Base-by-base conservation (phyloP, 345 rosid genomes). In the Microthlaspi erraticum region DNA sequence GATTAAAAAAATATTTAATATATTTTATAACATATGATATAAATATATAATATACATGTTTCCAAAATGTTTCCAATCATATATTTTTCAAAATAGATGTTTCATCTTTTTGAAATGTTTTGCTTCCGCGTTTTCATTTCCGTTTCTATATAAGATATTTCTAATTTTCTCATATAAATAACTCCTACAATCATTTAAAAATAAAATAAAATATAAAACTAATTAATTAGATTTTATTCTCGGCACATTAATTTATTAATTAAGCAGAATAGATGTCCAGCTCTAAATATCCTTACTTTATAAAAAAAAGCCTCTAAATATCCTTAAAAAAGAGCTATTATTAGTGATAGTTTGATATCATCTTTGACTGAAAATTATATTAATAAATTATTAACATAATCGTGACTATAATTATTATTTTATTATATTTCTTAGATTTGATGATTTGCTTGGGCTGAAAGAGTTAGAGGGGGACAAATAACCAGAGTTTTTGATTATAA, bases 401-500 rank as follows among this genome's bases (percentile, higher is more conserved):
- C 68, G 70, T 1, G 75, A 76, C 79, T 45, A 69, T 36, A 43
- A 46, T 60, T 38, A 31, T 60, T 60, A 74, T 39, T 59, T 66
- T 48, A 66, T 56, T 12, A 66, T 46, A 62, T 46, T 33, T 61
- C 31, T 56, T 53, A 54, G 74, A 68, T 75, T 75, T 68, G 44
- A 68, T 68, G 31, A 74, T 67, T 67, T 53, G 64, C 44, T 66
- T 60, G 10, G 61, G 66, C 50, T 42, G 53, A 44, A 13, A 68
- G 56, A 64, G 66, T 66, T 52, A 39, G 26, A 55, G 46, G 71
- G 73, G 71, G 75, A 70, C 79, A 76, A 76, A 70, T 61, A 64
- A 76, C 66, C 79, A 62, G 0, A 56, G 75, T 76, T 70, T 76
- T n/a, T 63, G 66, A 69, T 69, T 70, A 76, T 49, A 70, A 55